Base-by-base conservation (phyloP, 1,139 yeast species). In the Zygotorulaspora mrakii region DNA sequence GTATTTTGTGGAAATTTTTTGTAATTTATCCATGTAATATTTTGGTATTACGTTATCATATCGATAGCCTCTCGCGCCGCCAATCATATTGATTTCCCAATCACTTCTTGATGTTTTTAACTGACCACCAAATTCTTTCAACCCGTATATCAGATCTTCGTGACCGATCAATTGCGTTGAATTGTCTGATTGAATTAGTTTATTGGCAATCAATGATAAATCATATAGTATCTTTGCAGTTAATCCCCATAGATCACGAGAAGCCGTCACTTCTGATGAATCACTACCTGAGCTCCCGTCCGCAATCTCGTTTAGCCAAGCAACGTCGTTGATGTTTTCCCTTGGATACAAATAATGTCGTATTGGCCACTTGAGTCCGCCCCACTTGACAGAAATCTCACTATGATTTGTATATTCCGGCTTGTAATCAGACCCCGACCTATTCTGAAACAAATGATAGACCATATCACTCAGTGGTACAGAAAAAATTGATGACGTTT, bases 171-270 rank as follows among this genome's bases (percentile, higher is more conserved):
- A 40, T 31, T 45, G 39, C 13, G 29, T 40, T 21, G 23, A 31
- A 5, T 35, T 37, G 5, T 47, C 39, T 10, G 33, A 28, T 1
- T 40, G 24, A 10, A 42, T 35, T 6, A 41, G 34, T 13, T 56
- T 67, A 48, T 72, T 76, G 1, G 76, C 73, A 4, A 85, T 67
- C 40, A 75, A 71, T 4, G 95, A 88, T 24, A 84, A 62, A 57
- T 88, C 96, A 49, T 81, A 83, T 10, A 88, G 62, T 6, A 88
- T 85, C 53, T 85, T 83, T 3, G 96, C 95, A 0, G 96, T 88
- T 33, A 88, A 65, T 0, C 96, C 96, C 96, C 96, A 88, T 3
- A 88, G 85, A 53, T 83, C 85, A 55, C 82, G 76, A 31, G 73
- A 64, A 17, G 62, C 57, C 22, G 42, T 38, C 9, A 44, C 61